Base-by-base conservation (phyloP, 352 stramenopile species). In the Phytophthora tubulina region DNA sequence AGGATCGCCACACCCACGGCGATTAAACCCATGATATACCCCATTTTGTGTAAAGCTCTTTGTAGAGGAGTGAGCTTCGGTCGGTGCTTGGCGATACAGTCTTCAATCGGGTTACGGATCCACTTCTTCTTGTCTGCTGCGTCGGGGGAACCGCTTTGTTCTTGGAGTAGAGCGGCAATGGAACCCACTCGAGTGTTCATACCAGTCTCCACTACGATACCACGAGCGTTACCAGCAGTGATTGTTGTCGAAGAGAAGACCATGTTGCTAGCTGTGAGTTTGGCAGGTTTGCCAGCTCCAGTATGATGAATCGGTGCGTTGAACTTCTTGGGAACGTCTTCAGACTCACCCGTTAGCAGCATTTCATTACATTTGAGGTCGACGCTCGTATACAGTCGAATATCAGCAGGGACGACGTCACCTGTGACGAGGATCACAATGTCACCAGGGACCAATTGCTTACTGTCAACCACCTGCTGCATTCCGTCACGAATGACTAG, bases 321-420 rank as follows among this genome's bases (percentile, higher is more conserved):
- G 61, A 74, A 89, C 38, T 89, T 88, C 75, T 95, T 94, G 6
- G 78, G 42, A 0, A 94, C 86, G 54, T 92, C 94, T 61, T 94
- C 76, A 0, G 94, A 93, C 67, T 99, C 97, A 38, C 97, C 97
- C 14, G 97, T 99, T 0, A 99, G 82, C 70, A 94, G 87, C 70
- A 96, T 98, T 75, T 99, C 96, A 68, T 99, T 98, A 39, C 96
- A 87, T 58, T 96, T 93, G 15, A 95, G 68, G 35, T 93, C 79
- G 4, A 89, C 88, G 46, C 93, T 97, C 17, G 95, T 82, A 15
- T 97, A 76, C 10, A 99, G 78, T 6, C 95, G 79, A 11, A 97
- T 89, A 70, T 99, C 97, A 0, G 92, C 85, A 0, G 95, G 93
- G 17, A 99, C 92, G 53, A 98, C 93, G 64, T 99, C 97, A 17